Conservation (phyloP, 441 rosid genomes). For the Mallotus japonicus region DNA sequence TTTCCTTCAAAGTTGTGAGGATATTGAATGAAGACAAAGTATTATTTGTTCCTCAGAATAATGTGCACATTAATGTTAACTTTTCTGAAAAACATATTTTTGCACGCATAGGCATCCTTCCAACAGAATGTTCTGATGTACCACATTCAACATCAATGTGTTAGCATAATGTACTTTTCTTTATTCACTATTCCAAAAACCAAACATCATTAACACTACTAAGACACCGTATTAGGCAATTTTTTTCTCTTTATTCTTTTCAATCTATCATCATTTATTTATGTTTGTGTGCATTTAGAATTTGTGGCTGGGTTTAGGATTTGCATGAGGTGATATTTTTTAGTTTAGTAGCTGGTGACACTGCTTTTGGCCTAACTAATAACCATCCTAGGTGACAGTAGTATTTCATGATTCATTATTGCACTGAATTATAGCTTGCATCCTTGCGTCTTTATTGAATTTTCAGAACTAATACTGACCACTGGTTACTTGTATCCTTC, state of each 20-base stretch:
- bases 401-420: background rate
- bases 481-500: slow-evolving; percentile 20
- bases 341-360: background rate
- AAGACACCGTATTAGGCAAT: background rate
- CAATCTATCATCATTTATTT: background rate
- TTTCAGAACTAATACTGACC: slow-evolving; percentile 10
- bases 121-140: background rate
- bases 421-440: background rate
- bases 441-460: background rate
- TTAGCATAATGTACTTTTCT: background rate
- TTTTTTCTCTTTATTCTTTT: background rate
- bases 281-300: background rate
- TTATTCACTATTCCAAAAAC: background rate
- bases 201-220: background rate
- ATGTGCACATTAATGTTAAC: background rate
- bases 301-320: background rate
- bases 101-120: background rate
- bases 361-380: background rate
- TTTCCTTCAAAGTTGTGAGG: background rate
- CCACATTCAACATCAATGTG: background rate
- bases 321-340: background rate
- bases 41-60: background rate
- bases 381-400: background rate
- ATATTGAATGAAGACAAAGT: background rate
- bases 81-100: background rate